phyloP scores from a whole-genome alignment of 257 asterid genomes.

The Solanum bukasovii region DNA sequence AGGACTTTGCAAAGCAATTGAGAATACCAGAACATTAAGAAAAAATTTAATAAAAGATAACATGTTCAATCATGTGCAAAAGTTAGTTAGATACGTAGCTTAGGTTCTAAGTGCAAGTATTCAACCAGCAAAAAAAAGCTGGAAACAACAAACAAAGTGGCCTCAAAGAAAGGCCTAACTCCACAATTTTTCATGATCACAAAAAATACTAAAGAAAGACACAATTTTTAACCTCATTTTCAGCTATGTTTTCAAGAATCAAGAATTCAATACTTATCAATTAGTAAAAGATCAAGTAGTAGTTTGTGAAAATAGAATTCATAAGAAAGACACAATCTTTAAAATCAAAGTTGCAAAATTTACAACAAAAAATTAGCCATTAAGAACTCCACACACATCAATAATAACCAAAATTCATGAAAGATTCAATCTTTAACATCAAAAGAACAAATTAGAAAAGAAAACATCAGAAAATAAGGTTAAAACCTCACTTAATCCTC shows the following conservation, averaged over 20 bases:
- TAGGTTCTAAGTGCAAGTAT: background rate
- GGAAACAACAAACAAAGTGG: background rate
- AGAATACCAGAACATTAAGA: background rate
- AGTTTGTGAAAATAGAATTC: background rate
- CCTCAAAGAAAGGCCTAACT: background rate
- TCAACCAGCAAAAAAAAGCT: background rate
- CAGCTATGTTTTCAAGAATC: background rate
- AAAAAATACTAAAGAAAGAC: background rate
- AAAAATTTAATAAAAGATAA: background rate
- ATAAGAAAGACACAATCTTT: background rate
- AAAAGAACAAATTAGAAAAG: background rate
- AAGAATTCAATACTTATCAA: background rate
- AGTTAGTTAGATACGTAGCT: slow-evolving; percentile 4
- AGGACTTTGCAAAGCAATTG: background rate
- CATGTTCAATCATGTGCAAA: background rate
- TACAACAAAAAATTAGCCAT: no score
- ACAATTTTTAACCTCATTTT: background rate
- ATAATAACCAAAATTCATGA: background rate
- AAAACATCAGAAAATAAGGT: background rate
- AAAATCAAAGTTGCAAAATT: background rate
- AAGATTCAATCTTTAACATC: background rate
- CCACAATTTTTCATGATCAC: background rate
- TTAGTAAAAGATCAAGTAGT: background rate
- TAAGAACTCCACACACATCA: no score
- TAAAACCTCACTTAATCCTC: background rate